These are phyloP conservation scores for Macaranga tanarius DNA, from an alignment of 441 rosid species.

Conservation along the genomic window DNA sequence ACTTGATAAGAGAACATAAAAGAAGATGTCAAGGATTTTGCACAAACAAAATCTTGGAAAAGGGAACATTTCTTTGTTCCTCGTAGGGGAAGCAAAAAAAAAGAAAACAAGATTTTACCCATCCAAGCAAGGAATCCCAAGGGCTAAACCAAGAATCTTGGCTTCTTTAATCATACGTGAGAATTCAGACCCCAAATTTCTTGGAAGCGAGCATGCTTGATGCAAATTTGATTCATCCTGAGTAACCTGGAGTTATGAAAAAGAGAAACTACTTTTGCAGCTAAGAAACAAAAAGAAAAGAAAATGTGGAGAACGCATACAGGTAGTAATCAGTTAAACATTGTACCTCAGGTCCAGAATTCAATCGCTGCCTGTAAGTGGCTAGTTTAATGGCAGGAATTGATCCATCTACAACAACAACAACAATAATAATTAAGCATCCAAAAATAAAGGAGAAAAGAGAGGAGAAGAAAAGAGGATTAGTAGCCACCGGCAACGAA, in stretches of 20 bases:
- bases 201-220: conserved; percentile 53
- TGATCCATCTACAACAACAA: conserved; percentile 63
- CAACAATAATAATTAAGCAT: conserved; percentile 5
- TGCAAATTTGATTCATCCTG: conserved; percentile 42
- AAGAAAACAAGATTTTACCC: conserved; percentile 54
- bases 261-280: conserved; percentile 11
- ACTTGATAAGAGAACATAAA: conserved; percentile 19
- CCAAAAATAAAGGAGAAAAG: conserved; percentile 15
- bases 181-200: conserved; percentile 93
- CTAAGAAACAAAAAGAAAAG: not conserved
- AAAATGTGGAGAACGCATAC: not conserved
- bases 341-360: conserved; percentile 53
- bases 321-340: no score
- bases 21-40: not conserved
- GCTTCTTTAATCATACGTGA: conserved; percentile 87
- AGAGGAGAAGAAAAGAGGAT: not conserved
- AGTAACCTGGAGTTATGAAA: conserved; percentile 38
- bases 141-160: conserved; percentile 62
- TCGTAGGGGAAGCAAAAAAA: not conserved
- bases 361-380: conserved; percentile 68
- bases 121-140: conserved; percentile 87
- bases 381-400: conserved; percentile 87
- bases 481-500: conserved; percentile 56
- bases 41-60: no score
- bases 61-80: not conserved